Evolutionary conservation across 2,329 filamentous ascomycete species (phyloP).

Genomic region (Diaporthe sp.): DNA sequence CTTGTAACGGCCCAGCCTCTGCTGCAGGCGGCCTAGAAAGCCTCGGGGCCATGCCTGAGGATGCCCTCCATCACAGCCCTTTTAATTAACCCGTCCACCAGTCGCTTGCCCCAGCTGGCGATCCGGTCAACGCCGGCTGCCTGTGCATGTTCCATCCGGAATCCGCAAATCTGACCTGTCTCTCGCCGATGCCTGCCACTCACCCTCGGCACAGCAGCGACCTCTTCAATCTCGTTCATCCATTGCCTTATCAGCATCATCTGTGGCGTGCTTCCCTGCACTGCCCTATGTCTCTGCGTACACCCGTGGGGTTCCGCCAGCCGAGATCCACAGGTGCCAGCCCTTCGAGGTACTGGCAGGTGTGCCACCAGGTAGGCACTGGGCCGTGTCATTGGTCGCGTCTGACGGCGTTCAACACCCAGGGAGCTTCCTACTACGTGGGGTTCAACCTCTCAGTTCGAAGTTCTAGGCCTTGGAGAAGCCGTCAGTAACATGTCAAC

Average conservation of each 20-base stretch:
- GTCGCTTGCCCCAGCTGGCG: slow-evolving; percentile 12
- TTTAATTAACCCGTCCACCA: slow-evolving; percentile 6
- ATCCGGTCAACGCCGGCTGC: slow-evolving; percentile 22
- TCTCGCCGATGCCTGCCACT: slow-evolving; percentile 8
- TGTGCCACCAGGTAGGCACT: background rate
- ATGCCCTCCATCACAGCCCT: slow-evolving; percentile 26
- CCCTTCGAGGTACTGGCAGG: background rate
- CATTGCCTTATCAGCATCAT: slow-evolving; percentile 27
- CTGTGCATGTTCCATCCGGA: background rate
- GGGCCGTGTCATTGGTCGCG: background rate
- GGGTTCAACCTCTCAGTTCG: background rate
- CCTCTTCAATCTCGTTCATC: background rate
- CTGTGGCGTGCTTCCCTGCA: slow-evolving; percentile 22
- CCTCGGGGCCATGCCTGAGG: slow-evolving; percentile 3
- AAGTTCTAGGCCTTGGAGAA: background rate
- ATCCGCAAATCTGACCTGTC: slow-evolving; percentile 14
- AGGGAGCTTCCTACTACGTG: background rate
- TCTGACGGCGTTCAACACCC: background rate
- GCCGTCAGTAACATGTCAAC: background rate
- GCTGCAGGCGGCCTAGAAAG: slow-evolving; percentile 21
- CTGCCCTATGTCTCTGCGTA: slow-evolving; percentile 11
- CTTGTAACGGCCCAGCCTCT: slow-evolving; percentile 13
- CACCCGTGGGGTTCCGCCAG: slow-evolving; percentile 23
- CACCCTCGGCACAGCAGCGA: background rate
- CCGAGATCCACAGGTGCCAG: background rate